Conservation (phyloP, 1,284 basidiomycete genomes). For the Mycosarcoma mackinlayi region DNA sequence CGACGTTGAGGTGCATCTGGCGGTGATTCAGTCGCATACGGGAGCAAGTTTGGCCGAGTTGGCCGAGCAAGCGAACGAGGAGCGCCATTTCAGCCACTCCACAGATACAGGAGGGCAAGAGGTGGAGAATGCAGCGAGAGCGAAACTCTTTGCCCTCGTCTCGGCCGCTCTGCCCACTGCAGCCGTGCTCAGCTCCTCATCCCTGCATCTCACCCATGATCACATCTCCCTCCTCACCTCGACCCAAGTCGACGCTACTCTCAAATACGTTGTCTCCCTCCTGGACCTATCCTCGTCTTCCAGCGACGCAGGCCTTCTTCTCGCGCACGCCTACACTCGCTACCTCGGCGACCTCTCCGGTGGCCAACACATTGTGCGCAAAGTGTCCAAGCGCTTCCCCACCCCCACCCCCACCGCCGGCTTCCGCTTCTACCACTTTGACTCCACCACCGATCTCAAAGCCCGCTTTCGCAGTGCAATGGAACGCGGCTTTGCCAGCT, state of each 20-base stretch:
- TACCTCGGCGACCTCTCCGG: slow-evolving; percentile 88
- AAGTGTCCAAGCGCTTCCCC: slow-evolving; percentile 71
- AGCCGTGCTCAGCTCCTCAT: background rate
- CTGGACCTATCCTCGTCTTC: background rate
- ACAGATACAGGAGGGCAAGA: background rate
- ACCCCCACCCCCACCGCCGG: background rate
- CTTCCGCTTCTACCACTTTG: slow-evolving; percentile 79
- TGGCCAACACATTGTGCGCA: slow-evolving; percentile 78
- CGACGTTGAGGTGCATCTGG: slow-evolving; percentile 37
- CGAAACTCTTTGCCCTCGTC: background rate
- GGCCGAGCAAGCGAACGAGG: slow-evolving; percentile 13
- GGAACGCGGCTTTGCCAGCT: slow-evolving; percentile 73
- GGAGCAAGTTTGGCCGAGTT: slow-evolving; percentile 30
- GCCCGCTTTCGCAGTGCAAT: slow-evolving; percentile 80
- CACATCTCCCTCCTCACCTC: slow-evolving; percentile 41
- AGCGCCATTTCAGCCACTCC: background rate
- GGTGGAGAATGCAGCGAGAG: slow-evolving; percentile 1
- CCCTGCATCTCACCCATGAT: slow-evolving; percentile 12
- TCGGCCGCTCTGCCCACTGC: background rate
- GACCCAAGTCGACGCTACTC: slow-evolving; percentile 27
- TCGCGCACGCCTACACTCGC: slow-evolving; percentile 69
- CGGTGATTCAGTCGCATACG: slow-evolving; percentile 9
- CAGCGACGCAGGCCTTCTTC: slow-evolving; percentile 2
- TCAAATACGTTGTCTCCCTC: slow-evolving; percentile 30
- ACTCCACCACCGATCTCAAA: slow-evolving; percentile 79